These are phyloP conservation scores for Davidsoniella eucalypti DNA, from an alignment of 2,329 filamentous ascomycete genomes.

Conservation along the genomic window DNA sequence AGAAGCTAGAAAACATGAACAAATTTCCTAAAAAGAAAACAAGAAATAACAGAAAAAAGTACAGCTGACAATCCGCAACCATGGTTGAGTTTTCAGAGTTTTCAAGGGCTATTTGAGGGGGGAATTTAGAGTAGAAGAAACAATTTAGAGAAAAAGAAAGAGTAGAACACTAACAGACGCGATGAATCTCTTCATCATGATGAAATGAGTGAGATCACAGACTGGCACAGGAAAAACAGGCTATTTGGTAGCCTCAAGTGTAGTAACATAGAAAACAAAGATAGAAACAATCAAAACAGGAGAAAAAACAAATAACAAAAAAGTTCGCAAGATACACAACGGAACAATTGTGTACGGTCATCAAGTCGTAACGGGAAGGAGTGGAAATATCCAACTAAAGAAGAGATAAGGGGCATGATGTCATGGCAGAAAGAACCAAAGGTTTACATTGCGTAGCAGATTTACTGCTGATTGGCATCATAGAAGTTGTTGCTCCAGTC, in stretches of 20 bases:
- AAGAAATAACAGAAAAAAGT: too few relatives aligned
- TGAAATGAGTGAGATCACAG: conserved; percentile 1
- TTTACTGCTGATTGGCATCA: conserved; percentile 18
- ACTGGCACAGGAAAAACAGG: conserved; percentile 1
- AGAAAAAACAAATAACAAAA: neutral
- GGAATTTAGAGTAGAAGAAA: neutral
- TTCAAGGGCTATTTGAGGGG: neutral
- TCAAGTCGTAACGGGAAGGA: conserved; percentile 1
- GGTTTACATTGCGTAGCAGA: neutral
- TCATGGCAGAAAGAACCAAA: neutral
- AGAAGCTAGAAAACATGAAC: too few relatives aligned
- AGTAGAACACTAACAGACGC: neutral
- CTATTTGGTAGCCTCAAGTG: neutral
- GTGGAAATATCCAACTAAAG: neutral
- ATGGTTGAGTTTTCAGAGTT: neutral
- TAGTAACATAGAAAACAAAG: neutral
- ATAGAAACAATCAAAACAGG: conserved; percentile 2
- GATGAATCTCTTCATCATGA: neutral
- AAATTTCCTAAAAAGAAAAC: too few relatives aligned
- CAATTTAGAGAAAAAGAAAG: neutral
- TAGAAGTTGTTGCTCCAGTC: conserved; percentile 26
- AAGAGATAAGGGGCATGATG: neutral
- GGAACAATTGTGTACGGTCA: neutral
- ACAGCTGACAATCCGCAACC: too few relatives aligned
- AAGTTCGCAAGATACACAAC: neutral